Evolutionary conservation across 495 filamentous ascomycete species (phyloP), one percentile per base, ranked within the genome.

Genomic region (Neurospora discreta): DNA sequence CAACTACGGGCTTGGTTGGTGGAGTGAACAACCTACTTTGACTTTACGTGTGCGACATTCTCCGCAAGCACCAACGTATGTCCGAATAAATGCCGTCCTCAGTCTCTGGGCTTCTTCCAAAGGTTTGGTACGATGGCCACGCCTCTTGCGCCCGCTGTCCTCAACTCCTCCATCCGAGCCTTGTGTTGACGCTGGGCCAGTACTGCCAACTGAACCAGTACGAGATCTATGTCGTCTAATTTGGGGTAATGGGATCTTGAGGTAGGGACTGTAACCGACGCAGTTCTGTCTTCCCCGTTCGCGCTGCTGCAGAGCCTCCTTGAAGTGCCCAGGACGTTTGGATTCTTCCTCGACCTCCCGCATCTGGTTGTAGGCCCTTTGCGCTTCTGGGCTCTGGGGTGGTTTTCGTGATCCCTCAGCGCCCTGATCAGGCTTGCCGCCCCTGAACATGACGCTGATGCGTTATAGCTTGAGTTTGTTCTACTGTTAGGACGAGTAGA

Each of bases 341-440:
- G 3, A 26, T 39, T 74, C 73, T 39, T 81, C 77, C 69, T 75
- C 73, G 15, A 74, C 69, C 60, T 74, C 67, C 5, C 78, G 75
- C 41, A 75, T 79, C 11, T 77, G 71, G 69, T 82, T 80, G 69
- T 83, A 84, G 5, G 80, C 71, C 5, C 70, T 74, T 71, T 84
- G 82, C 8, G 75, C 77, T 41, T 82, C 79, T 3, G 33, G 67
- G 3, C 74, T 82, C 9, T 79, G 78, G 3, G 2, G 5, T 20
- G 69, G 69, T n/a, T 40, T 44, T 36, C 43, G 69, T 39, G 30
- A 11, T 58, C 46, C 26, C 5, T 71, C 69, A n/a, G 42, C 15
- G 43, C 42, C 38, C 33, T 44, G 41, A n/a, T 18, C 42, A 26
- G 69, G 30, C 42, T 18, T 33, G 26, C 20, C 20, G 42, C 43